These are phyloP conservation scores for Suhomyces terraborum DNA, from an alignment of 1,139 yeast genomes.

Conservation along the genomic window DNA sequence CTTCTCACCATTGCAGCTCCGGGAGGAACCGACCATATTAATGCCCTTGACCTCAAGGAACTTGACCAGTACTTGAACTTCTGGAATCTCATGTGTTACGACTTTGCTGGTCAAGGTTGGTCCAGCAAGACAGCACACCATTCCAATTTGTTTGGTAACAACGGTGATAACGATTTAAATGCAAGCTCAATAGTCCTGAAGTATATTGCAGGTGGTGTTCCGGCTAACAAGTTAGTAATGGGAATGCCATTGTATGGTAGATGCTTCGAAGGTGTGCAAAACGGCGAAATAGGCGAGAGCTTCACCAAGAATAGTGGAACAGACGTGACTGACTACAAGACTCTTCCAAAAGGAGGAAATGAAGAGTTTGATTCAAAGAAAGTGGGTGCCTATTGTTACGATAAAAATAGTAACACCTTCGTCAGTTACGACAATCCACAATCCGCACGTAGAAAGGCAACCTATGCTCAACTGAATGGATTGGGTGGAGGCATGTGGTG, in stretches of 20 bases:
- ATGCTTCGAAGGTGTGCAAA: constrained; percentile 50
- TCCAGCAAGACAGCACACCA: constrained; percentile 62
- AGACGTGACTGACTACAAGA: constrained; percentile 54
- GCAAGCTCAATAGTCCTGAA: constrained; percentile 51
- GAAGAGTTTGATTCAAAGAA: constrained; percentile 55
- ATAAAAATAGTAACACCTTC: constrained; percentile 38
- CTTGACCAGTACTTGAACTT: constrained; percentile 62
- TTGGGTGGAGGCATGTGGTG: constrained; percentile 94
- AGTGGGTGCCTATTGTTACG: constrained; percentile 63
- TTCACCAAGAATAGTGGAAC: constrained; percentile 44
- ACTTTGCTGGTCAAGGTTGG: constrained; percentile 77
- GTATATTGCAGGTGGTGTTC: constrained; percentile 47
- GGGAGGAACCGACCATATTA: constrained; percentile 53
- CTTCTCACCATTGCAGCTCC: constrained; percentile 77
- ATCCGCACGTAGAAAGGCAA: constrained; percentile 59
- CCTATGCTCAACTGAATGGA: constrained; percentile 47
- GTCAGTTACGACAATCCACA: constrained; percentile 67
- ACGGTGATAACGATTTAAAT: constrained; percentile 47
- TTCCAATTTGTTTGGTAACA: constrained; percentile 58
- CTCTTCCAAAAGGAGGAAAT: constrained; percentile 46
- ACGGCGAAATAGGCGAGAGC: constrained; percentile 37
- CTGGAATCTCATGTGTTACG: constrained; percentile 93
- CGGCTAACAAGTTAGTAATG: constrained; percentile 57
- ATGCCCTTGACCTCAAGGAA: constrained; percentile 43
- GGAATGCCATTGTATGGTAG: constrained; percentile 94